These are phyloP conservation scores for Sapria himalayana DNA, from an alignment of 345 rosid genomes.

Conservation along the genomic window DNA sequence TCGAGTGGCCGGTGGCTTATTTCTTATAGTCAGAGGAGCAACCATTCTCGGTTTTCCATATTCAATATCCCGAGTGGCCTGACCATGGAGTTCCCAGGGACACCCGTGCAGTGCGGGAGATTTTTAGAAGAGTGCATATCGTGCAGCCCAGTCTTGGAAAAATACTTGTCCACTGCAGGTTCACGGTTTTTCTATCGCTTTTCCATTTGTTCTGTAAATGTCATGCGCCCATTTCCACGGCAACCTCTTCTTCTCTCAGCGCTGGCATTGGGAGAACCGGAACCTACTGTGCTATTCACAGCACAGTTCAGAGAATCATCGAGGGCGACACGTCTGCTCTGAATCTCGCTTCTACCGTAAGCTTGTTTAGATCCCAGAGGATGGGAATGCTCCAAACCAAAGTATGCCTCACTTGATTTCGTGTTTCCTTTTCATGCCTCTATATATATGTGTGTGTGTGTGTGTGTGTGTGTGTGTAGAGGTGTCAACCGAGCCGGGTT, in stretches of 20 bases:
- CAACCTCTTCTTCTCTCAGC: constrained; percentile 22
- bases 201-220: constrained; percentile 3
- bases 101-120: constrained; percentile 59
- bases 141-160: constrained; percentile 56
- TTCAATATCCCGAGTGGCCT: constrained; percentile 92
- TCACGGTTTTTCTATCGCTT: constrained; percentile 6
- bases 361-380: constrained; percentile 60
- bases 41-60: constrained; percentile 48
- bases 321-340: constrained; percentile 70
- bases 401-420: constrained; percentile 21
- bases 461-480: not conserved
- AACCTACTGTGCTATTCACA: constrained; percentile 79
- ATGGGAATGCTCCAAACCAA: constrained; percentile 84
- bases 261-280: constrained; percentile 99
- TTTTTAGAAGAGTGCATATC: constrained; percentile 35
- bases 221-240: constrained; percentile 11
- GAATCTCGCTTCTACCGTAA: constrained; percentile 44
- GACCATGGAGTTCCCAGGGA: constrained; percentile 89
- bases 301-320: constrained; percentile 82
- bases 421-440: constrained; percentile 1
- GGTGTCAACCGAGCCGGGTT: not conserved
- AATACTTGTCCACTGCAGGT: constrained; percentile 96
- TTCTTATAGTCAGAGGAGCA: constrained; percentile 39
- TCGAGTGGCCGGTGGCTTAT: no score
- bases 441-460: not conserved